A percentile compares a stretch with the other conserved stretches of the same genome.
These are phyloP conservation scores for Huntiella abstrusa DNA, from an alignment of 2,329 filamentous ascomycete species.

Conservation along the genomic window DNA sequence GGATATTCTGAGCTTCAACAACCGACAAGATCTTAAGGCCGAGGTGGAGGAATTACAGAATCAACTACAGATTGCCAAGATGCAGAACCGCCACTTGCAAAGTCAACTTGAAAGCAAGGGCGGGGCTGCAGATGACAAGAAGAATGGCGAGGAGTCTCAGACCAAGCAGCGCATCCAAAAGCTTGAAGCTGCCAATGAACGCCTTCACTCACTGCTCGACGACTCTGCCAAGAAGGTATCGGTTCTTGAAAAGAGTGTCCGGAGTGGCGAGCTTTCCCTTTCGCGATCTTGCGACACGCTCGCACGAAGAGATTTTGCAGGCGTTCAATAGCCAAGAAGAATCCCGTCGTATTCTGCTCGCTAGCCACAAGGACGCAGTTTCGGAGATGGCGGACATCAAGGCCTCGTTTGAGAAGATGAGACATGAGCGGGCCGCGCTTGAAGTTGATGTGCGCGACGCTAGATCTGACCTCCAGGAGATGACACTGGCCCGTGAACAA, in stretches of 20 bases:
- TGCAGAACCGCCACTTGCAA: slow-evolving; percentile 87
- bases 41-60: slow-evolving; percentile 88
- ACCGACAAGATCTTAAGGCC: slow-evolving; percentile 73
- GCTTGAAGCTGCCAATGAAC: slow-evolving; percentile 77
- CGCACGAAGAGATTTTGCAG: slow-evolving; percentile 85
- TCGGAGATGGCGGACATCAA: slow-evolving; percentile 76
- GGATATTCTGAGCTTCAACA: slow-evolving; percentile 69
- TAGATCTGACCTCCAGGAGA: slow-evolving; percentile 65
- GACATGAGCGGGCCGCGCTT: slow-evolving; percentile 56
- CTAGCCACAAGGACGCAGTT: slow-evolving; percentile 70
- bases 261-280: slow-evolving; percentile 73
- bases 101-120: slow-evolving; percentile 53
- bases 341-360: slow-evolving; percentile 60
- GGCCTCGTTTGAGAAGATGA: slow-evolving; percentile 68
- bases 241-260: slow-evolving; percentile 67
- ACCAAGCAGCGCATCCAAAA: slow-evolving; percentile 70
- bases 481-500: slow-evolving; percentile 61
- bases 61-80: slow-evolving; percentile 79
- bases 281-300: slow-evolving; percentile 79
- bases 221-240: slow-evolving; percentile 88
- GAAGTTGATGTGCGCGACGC: slow-evolving; percentile 79
- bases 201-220: slow-evolving; percentile 84
- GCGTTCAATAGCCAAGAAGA: slow-evolving; percentile 86
- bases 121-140: background rate
- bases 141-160: slow-evolving; percentile 38